A percentile compares a stretch with the other conserved stretches of the same genome.
Conservation (phyloP, 306 rosid genomes). For the Quillaja saponaria region DNA sequence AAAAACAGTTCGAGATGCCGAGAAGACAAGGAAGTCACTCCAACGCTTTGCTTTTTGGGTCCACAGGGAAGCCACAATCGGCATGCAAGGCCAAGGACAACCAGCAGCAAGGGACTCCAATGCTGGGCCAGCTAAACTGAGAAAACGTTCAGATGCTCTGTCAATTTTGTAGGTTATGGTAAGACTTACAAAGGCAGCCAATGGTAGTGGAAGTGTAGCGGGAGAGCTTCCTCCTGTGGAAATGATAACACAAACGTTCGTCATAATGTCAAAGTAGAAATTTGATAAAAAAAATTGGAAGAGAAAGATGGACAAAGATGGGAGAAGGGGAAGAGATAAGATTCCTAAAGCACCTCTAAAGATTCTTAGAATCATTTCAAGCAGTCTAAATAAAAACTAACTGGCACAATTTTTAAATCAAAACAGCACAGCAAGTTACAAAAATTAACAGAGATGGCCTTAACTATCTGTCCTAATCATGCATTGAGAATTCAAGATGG, state of each 20-base stretch:
- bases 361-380: slow-evolving; percentile 14
- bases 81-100: slow-evolving; percentile 99
- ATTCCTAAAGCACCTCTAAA: slow-evolving; percentile 10
- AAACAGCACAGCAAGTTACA: background rate
- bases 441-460: background rate
- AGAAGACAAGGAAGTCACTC: slow-evolving; percentile 87
- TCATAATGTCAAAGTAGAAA: slow-evolving; percentile 19
- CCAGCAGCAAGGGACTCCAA: slow-evolving; percentile 92
- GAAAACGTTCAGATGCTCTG: slow-evolving; percentile 77
- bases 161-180: slow-evolving; percentile 93
- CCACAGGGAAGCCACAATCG: slow-evolving; percentile 97
- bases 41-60: slow-evolving; percentile 93
- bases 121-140: slow-evolving; percentile 88
- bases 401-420: background rate
- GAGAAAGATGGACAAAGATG: slow-evolving; percentile 17
- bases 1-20: slow-evolving; percentile 90
- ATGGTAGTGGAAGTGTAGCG: slow-evolving; percentile 93
- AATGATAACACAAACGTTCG: slow-evolving; percentile 19
- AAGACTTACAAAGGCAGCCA: slow-evolving; percentile 96
- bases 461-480: slow-evolving; percentile 11
- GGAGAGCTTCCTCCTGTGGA: slow-evolving; percentile 75
- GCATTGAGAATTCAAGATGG: slow-evolving; percentile 16
- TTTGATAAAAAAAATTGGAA: slow-evolving; percentile 21
- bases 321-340: slow-evolving; percentile 1
- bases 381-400: slow-evolving; percentile 9